These are phyloP conservation scores for Backusella luteola DNA, from an alignment of 192 early-diverging fungal genomes.

Conservation along the genomic window DNA sequence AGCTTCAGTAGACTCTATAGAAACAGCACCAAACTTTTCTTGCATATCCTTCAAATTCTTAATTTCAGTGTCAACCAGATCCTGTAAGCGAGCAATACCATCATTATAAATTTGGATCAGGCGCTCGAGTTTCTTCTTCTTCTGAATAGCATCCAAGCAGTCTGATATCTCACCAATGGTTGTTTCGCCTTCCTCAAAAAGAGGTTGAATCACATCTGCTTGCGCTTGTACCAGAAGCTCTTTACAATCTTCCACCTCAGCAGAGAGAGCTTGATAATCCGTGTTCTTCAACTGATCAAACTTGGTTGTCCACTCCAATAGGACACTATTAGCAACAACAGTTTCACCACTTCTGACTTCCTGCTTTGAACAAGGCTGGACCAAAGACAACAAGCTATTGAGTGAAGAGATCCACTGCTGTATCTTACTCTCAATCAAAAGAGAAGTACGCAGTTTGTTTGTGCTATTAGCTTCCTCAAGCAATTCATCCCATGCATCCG, in stretches of 20 bases:
- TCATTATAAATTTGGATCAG: not conserved
- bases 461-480: not conserved
- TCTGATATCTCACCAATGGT: not conserved
- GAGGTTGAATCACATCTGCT: not conserved
- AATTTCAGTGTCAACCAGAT: not conserved
- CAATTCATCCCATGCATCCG: conserved; percentile 12
- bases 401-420: not conserved
- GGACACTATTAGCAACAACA: conserved; percentile 3
- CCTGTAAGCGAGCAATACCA: not conserved
- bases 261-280: not conserved
- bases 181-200: not conserved
- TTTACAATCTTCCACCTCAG: not conserved
- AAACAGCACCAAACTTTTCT: not conserved
- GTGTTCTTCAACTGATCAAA: conserved; percentile 9
- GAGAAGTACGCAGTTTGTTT: not conserved
- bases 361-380: not conserved
- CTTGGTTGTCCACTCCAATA: conserved; percentile 2
- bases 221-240: not conserved
- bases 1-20: not conserved
- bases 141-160: not conserved
- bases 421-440: conserved; percentile 5
- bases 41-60: not conserved
- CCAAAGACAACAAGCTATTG: not conserved
- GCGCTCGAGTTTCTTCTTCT: not conserved
- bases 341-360: not conserved